Conservation (phyloP, 2,329 filamentous ascomycete genomes). For the Apiospora saccharicola region DNA sequence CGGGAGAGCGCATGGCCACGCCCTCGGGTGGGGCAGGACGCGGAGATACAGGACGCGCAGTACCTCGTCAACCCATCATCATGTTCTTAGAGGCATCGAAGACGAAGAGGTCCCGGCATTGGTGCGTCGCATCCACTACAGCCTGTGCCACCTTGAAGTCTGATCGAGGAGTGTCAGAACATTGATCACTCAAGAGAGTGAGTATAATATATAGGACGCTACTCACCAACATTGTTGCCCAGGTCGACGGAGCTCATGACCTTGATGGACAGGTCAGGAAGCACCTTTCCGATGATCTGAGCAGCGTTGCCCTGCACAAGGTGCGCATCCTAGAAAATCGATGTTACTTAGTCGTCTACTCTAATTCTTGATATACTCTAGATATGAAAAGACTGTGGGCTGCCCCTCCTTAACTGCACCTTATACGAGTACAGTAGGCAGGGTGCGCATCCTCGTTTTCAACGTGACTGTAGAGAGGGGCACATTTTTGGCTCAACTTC, state of each 20-base stretch:
- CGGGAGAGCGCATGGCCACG: slow-evolving; percentile 16
- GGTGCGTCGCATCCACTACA: slow-evolving; percentile 87
- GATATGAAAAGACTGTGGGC: too few species aligned
- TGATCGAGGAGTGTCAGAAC: slow-evolving; percentile 43
- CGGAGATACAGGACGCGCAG: slow-evolving; percentile 6
- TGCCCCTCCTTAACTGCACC: not conserved
- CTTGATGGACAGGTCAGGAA: slow-evolving; percentile 74
- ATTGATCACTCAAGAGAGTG: not conserved
- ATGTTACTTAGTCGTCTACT: not conserved
- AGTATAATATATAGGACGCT: not conserved
- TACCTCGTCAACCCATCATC: slow-evolving; percentile 24
- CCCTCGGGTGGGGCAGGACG: not conserved
- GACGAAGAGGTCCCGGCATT: slow-evolving; percentile 78
- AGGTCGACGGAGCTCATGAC: slow-evolving; percentile 75
- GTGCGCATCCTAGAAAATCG: slow-evolving; percentile 67
- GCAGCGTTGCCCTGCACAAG: slow-evolving; percentile 73
- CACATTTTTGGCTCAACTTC: not conserved
- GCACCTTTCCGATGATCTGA: slow-evolving; percentile 83
- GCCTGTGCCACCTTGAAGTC: slow-evolving; percentile 79
- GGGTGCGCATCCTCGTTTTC: not conserved
- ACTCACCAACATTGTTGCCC: slow-evolving; percentile 72
- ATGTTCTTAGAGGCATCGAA: slow-evolving; percentile 57
- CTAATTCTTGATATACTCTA: not conserved
- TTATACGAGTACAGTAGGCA: not conserved
- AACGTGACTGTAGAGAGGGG: not conserved